These are phyloP conservation scores for Aspergillus proliferans DNA, from an alignment of 2,329 filamentous ascomycete species.

Conservation along the genomic window DNA sequence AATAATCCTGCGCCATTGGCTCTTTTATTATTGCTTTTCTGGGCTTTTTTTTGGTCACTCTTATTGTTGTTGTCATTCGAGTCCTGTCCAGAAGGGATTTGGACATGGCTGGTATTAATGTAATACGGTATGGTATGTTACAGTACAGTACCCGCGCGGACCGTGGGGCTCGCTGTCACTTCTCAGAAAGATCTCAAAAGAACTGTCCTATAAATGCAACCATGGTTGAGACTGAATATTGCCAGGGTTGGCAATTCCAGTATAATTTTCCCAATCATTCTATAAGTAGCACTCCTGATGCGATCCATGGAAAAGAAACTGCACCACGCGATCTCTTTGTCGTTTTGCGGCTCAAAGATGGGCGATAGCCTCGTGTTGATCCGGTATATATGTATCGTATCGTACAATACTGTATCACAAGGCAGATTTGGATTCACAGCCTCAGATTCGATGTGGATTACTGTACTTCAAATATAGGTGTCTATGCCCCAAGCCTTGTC, in stretches of 20 bases:
- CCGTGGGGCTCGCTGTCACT: too few species aligned
- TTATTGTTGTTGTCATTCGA: background rate
- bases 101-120: background rate
- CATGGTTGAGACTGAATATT: too few species aligned
- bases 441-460: background rate
- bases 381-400: conserved; percentile 1
- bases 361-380: too few species aligned
- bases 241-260: too few species aligned
- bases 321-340: conserved; percentile 5
- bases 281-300: too few species aligned
- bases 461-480: background rate
- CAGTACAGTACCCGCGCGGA: background rate
- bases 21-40: background rate
- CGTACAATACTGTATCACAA: conserved; percentile 1
- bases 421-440: background rate
- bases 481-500: background rate
- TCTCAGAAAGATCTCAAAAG: too few species aligned
- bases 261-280: too few species aligned
- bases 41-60: background rate
- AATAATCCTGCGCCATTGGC: background rate
- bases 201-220: too few species aligned
- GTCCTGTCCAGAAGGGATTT: background rate
- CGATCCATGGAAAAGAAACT: too few species aligned
- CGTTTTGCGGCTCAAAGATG: conserved; percentile 14
- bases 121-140: background rate